Evolutionary conservation across 345 rosid genomes (phyloP), one percentile per base, ranked within the genome.

Genomic region (Cochlearia excelsa): DNA sequence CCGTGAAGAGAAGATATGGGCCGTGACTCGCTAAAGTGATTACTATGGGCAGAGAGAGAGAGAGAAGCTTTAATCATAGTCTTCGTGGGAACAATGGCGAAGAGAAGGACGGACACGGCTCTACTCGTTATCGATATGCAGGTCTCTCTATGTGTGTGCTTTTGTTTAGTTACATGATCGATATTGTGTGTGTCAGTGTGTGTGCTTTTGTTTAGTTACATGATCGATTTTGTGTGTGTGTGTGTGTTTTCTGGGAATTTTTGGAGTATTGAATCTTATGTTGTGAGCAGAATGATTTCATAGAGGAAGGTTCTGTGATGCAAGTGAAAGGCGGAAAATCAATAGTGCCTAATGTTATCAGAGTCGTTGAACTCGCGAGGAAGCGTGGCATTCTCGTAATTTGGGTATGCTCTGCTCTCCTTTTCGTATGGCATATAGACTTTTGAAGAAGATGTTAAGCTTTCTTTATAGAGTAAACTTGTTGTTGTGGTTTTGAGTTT

Each of bases 41-140:
- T 16, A 16, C 23, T 16, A 16, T 16, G 23, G 0, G 23, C 23
- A 16, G 23, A 16, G 23, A 16, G 23, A 16, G 23, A 16, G 23
- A 16, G 23, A 16, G 23, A 16, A 34, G 37, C 37, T 34, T 34
- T 3, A 34, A 34, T 34, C 6, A 3, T 48, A 35, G 44, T 49
- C 64, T 34, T 26, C 38, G 4, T 23, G 16, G 26, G 29, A 55
- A 45, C 3, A 26, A 86, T 87, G 98, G 80, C 73, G 0, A 77
- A 75, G 46, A 74, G 83, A 46, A 52, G 84, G 88, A 86, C 49
- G 74, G 74, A 78, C 48, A 82, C 90, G 33, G 96, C 87, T 73
- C 90, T 91, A 2, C 80, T 88, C 4, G 95, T 91, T 28, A 91
- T 88, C 68, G 98, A 88, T 80, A 91, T 91, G 98, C 98, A 88